A percentile compares a stretch with the other conserved stretches of the same genome.
Conservation (phyloP, 495 filamentous ascomycete species). For the Penicillium verhagenii region DNA sequence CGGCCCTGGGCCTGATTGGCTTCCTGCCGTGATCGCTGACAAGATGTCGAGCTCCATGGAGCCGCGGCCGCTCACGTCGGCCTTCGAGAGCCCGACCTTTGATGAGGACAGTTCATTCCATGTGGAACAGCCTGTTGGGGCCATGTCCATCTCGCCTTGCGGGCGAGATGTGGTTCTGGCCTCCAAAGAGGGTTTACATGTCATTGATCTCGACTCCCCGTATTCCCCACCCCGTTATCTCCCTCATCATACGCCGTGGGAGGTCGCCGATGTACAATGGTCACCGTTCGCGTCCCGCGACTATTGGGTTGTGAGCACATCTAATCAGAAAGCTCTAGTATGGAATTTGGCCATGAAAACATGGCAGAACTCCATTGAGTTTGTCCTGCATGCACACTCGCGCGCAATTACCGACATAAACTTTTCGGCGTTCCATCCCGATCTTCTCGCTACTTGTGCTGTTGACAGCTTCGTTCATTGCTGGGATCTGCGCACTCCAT, state of each 20-base stretch:
- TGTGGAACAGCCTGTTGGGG: slow-evolving; percentile 73
- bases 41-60: slow-evolving; percentile 44
- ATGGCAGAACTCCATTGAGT: slow-evolving; percentile 75
- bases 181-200: slow-evolving; percentile 80
- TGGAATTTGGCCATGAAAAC: slow-evolving; percentile 85
- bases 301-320: slow-evolving; percentile 91
- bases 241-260: slow-evolving; percentile 85
- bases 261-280: slow-evolving; percentile 98
- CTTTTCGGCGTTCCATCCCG: slow-evolving; percentile 89
- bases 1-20: slow-evolving; percentile 13
- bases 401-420: slow-evolving; percentile 96
- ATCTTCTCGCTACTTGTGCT: slow-evolving; percentile 84
- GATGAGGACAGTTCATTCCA: slow-evolving; percentile 80
- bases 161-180: slow-evolving; percentile 91
- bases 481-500: slow-evolving; percentile 81
- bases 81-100: slow-evolving; percentile 84
- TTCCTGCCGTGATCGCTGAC: slow-evolving; percentile 7
- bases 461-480: slow-evolving; percentile 93
- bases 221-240: slow-evolving; percentile 86
- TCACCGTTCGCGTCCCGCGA: slow-evolving; percentile 86
- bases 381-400: slow-evolving; percentile 85
- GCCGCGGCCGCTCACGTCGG: slow-evolving; percentile 53
- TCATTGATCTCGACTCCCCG: slow-evolving; percentile 91
- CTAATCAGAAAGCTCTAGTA: slow-evolving; percentile 91
- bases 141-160: slow-evolving; percentile 86